These are phyloP conservation scores for Elsinoe ampelina DNA, from an alignment of 2,329 filamentous ascomycete genomes.

Conservation along the genomic window DNA sequence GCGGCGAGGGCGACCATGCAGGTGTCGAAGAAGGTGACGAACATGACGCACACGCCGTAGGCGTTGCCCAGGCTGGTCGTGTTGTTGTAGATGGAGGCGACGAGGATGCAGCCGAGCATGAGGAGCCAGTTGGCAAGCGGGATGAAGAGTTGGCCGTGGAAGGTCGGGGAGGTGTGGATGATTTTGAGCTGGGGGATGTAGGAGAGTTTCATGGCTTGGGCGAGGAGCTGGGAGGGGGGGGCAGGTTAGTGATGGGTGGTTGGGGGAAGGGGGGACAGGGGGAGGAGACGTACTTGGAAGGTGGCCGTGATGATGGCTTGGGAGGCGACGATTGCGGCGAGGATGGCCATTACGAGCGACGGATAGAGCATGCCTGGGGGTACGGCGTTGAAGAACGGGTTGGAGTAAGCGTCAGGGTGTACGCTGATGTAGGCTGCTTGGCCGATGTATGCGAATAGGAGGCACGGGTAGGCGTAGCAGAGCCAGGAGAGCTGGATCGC, in stretches of 20 bases:
- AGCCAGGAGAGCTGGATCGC: slow-evolving; percentile 69
- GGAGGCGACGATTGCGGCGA: slow-evolving; percentile 62
- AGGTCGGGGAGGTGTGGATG: slow-evolving; percentile 58
- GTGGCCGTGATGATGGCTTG: slow-evolving; percentile 71
- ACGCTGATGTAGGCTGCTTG: slow-evolving; percentile 64
- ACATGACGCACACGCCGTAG: slow-evolving; percentile 71
- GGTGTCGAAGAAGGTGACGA: slow-evolving; percentile 70
- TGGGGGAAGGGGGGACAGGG: background rate
- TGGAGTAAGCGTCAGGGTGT: slow-evolving; percentile 52
- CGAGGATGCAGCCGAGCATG: slow-evolving; percentile 65
- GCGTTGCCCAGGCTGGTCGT: slow-evolving; percentile 63
- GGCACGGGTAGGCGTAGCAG: slow-evolving; percentile 49
- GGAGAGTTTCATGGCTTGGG: slow-evolving; percentile 61
- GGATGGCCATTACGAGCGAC: slow-evolving; percentile 53
- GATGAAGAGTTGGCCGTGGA: slow-evolving; percentile 69
- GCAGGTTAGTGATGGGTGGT: slow-evolving; percentile 6
- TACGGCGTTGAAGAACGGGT: slow-evolving; percentile 65
- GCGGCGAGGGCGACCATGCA: slow-evolving; percentile 64
- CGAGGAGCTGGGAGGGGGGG: slow-evolving; percentile 41
- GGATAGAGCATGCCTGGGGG: slow-evolving; percentile 61
- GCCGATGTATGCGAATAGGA: slow-evolving; percentile 58
- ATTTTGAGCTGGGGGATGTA: slow-evolving; percentile 72
- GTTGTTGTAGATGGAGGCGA: slow-evolving; percentile 65
- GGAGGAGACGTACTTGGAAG: slow-evolving; percentile 43
- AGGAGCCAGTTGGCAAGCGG: slow-evolving; percentile 68